A percentile compares a stretch with the other conserved stretches of the same genome.
Conservation (phyloP, 805 yeast species). For the Ogataea nakhonphanomensis region DNA sequence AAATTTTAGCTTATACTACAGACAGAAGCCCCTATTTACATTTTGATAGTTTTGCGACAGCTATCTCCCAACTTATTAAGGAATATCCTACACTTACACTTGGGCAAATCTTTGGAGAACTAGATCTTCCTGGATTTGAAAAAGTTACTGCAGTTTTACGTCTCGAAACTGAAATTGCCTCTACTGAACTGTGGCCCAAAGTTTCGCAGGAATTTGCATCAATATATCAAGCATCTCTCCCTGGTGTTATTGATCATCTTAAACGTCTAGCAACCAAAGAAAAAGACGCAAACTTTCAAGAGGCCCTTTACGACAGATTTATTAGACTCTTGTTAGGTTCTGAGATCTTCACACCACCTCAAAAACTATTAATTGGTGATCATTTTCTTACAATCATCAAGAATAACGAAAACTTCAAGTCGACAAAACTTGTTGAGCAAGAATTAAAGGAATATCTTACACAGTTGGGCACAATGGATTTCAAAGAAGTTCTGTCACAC, state of each 20-base stretch:
- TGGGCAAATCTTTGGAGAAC: background rate
- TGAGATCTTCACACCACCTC: slow-evolving; percentile 29
- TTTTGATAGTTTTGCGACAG: background rate
- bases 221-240: slow-evolving; percentile 7
- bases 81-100: too few relatives aligned
- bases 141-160: too few relatives aligned
- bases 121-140: background rate
- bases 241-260: slow-evolving; percentile 29
- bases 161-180: too few relatives aligned
- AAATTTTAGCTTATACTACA: background rate
- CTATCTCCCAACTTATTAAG: background rate
- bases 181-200: too few relatives aligned
- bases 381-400: slow-evolving; percentile 19
- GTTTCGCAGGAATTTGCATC: too few relatives aligned
- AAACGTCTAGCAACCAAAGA: slow-evolving; percentile 18
- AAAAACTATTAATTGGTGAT: slow-evolving; percentile 19
- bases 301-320: slow-evolving; percentile 18
- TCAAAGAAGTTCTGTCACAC: slow-evolving; percentile 30
- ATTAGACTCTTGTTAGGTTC: slow-evolving; percentile 26
- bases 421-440: slow-evolving; percentile 2
- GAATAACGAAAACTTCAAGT: slow-evolving; percentile 7
- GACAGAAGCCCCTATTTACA: too few relatives aligned
- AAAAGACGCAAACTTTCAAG: slow-evolving; percentile 10
- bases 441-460: slow-evolving; percentile 27
- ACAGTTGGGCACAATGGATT: slow-evolving; percentile 29